Conservation (phyloP, 306 rosid species). For the Hippophae rhamnoides region DNA sequence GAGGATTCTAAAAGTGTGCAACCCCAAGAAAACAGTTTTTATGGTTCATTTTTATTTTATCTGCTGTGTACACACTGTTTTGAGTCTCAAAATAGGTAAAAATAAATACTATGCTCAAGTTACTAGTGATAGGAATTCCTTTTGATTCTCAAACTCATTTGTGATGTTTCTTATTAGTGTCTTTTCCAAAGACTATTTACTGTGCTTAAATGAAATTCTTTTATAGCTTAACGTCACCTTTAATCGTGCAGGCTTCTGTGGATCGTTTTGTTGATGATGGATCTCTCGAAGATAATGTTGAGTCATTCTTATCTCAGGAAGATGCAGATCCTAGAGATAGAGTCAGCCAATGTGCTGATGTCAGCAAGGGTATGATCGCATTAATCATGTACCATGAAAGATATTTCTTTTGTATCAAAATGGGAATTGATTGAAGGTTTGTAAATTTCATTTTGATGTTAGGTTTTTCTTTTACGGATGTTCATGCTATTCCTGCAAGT, state of each 20-base stretch:
- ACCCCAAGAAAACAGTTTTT: no score
- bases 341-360: slow-evolving; percentile 30
- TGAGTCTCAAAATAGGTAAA: no score
- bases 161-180: no score
- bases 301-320: slow-evolving; percentile 41
- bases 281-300: slow-evolving; percentile 45
- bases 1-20: no score
- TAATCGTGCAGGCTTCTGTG: slow-evolving; percentile 38
- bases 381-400: neutral
- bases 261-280: slow-evolving; percentile 50
- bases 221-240: slow-evolving; percentile 6
- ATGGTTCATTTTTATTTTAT: no score
- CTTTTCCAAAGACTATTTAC: no score
- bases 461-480: slow-evolving; percentile 47
- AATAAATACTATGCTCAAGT: no score
- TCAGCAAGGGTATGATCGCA: slow-evolving; percentile 40
- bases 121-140: no score
- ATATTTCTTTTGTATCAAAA: neutral
- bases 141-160: no score
- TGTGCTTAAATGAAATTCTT: no score
- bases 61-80: no score
- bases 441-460: slow-evolving; percentile 13
- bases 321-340: slow-evolving; percentile 31
- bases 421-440: slow-evolving; percentile 11
- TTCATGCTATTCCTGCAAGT: slow-evolving; percentile 39